Percentiles rank a stretch among this genome's conserved stretches.
Evolutionary conservation across 139 green algal genomes (phyloP).

Genomic region (Nannochloris sp.): DNA sequence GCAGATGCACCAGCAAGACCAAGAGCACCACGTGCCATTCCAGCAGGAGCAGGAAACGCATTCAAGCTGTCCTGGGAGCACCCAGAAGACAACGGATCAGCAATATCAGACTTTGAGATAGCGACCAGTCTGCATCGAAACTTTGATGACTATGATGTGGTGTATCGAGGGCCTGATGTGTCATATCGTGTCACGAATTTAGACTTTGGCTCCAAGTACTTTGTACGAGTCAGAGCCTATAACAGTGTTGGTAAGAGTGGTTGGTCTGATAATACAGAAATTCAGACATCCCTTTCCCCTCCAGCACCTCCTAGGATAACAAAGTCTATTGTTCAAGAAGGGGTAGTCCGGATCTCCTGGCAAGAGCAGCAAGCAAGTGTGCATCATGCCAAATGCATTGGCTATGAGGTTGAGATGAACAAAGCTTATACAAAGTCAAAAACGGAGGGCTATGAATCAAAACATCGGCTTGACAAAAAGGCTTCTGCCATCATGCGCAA

Average conservation of each 20-base stretch:
- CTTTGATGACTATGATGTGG: neutral
- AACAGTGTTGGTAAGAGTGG: slow-evolving; percentile 38
- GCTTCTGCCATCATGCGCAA: neutral
- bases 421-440: no score
- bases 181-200: slow-evolving; percentile 17
- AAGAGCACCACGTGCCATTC: no score
- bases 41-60: no score
- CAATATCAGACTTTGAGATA: neutral
- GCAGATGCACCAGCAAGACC: no score
- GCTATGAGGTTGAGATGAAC: slow-evolving; percentile 32
- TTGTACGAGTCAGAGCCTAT: slow-evolving; percentile 31
- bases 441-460: no score
- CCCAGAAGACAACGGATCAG: neutral
- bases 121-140: slow-evolving; percentile 7
- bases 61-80: no score
- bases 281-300: slow-evolving; percentile 13
- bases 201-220: slow-evolving; percentile 29
- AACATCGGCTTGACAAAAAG: neutral
- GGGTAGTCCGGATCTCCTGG: slow-evolving; percentile 17
- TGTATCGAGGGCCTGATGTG: no score
- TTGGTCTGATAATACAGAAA: slow-evolving; percentile 16
- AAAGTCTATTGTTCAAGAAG: neutral
- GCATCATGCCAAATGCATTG: slow-evolving; percentile 15
- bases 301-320: slow-evolving; percentile 22
- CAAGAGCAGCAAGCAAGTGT: neutral